A percentile compares a stretch with the other conserved stretches of the same genome.
Evolutionary conservation across 2,329 filamentous ascomycete genomes (phyloP).

Genomic region (Diaporthe vaccinii): DNA sequence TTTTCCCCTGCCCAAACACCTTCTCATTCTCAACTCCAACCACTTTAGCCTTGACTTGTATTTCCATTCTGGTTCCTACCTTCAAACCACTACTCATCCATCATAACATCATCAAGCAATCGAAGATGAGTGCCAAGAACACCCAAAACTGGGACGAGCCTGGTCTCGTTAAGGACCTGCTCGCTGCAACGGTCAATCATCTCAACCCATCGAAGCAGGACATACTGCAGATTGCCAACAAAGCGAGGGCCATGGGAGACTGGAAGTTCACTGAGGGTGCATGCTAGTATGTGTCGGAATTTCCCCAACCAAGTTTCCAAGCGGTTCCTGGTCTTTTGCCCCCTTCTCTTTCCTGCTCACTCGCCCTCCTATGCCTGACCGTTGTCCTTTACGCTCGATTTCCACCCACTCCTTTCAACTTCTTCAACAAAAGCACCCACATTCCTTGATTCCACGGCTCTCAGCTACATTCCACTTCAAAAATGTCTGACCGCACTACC

Average conservation of each 20-base stretch:
- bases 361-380: not conserved
- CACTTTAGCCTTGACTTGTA: not conserved
- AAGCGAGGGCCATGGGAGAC: conserved; percentile 41
- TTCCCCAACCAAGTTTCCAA: not conserved
- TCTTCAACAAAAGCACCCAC: conserved; percentile 40
- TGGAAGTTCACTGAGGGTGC: conserved; percentile 47
- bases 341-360: not conserved
- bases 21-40: not conserved
- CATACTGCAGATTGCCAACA: conserved; percentile 44
- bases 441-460: not conserved
- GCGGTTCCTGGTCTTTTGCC: not conserved
- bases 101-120: not conserved
- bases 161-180: conserved; percentile 59
- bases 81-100: not conserved
- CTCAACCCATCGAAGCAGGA: conserved; percentile 50
- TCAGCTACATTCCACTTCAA: not conserved
- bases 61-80: not conserved
- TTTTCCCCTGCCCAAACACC: not conserved
- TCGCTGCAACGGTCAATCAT: conserved; percentile 56
- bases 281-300: conserved; percentile 40
- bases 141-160: conserved; percentile 54
- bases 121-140: conserved; percentile 11
- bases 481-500: conserved; percentile 31
- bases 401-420: not conserved
- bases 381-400: not conserved